A percentile compares a stretch with the other conserved stretches of the same genome.
Conservation (phyloP, 2,329 filamentous ascomycete species). For the Cordyceps fumosorosea region DNA sequence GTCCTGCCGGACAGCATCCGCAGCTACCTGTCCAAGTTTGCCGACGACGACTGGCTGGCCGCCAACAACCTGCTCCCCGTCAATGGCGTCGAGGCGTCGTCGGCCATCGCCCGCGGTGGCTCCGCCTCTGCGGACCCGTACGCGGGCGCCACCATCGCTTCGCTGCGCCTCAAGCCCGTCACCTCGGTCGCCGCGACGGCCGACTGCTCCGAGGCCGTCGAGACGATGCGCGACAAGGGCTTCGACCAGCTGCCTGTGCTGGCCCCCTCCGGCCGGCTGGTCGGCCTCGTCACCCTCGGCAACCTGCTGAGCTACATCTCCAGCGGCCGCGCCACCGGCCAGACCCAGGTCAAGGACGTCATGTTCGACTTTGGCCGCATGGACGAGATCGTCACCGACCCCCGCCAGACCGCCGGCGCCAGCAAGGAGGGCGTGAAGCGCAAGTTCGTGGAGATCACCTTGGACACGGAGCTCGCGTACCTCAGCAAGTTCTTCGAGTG, state of each 20-base stretch:
- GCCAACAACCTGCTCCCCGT: constrained; percentile 85
- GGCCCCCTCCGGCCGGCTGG: constrained; percentile 62
- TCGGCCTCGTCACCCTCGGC: constrained; percentile 88
- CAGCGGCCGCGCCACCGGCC: constrained; percentile 67
- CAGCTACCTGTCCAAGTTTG: constrained; percentile 97
- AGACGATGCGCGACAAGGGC: constrained; percentile 96
- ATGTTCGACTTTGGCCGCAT: constrained; percentile 96
- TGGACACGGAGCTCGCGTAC: constrained; percentile 75
- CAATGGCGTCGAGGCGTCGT: constrained; percentile 40
- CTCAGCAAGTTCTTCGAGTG: constrained; percentile 94
- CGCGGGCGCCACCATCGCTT: constrained; percentile 68
- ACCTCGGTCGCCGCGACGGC: constrained; percentile 70
- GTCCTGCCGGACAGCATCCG: constrained; percentile 92
- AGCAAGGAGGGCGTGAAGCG: constrained; percentile 42
- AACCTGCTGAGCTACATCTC: constrained; percentile 91
- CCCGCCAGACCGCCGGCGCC: constrained; percentile 52
- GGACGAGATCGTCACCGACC: constrained; percentile 85
- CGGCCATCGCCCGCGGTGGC: constrained; percentile 28
- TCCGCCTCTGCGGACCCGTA: constrained; percentile 59
- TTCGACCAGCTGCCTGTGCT: constrained; percentile 97
- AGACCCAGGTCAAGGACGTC: constrained; percentile 71
- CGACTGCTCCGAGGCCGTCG: constrained; percentile 79
- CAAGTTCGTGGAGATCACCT: constrained; percentile 89
- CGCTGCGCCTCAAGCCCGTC: constrained; percentile 86
- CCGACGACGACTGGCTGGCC: constrained; percentile 97